These are phyloP conservation scores for Cyclotella sp. DNA, from an alignment of 108 stramenopile species.

Conservation along the genomic window DNA sequence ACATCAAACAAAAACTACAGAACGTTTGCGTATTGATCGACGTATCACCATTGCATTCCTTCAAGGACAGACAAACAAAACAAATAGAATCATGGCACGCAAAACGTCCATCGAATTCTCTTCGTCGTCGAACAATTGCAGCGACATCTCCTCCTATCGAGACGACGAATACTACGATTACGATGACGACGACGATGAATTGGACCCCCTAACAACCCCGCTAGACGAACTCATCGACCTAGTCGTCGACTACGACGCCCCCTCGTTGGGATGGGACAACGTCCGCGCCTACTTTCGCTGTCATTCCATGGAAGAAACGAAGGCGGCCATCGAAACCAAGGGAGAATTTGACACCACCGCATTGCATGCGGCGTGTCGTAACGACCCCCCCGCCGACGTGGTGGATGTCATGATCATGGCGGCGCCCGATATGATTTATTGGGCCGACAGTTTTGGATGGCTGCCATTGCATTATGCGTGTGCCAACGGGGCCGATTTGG, in stretches of 20 bases:
- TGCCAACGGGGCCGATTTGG: conserved; percentile 73
- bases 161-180: too few relatives aligned
- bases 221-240: conserved; percentile 23
- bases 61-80: too few relatives aligned
- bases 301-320: conserved; percentile 58
- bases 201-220: background rate
- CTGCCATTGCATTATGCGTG: conserved; percentile 83
- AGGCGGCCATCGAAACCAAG: conserved; percentile 59
- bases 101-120: too few relatives aligned
- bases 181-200: too few relatives aligned
- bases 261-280: conserved; percentile 53
- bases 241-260: conserved; percentile 24
- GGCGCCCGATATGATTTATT: conserved; percentile 63
- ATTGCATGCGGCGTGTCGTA: conserved; percentile 76
- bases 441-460: conserved; percentile 77
- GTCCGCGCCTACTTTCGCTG: conserved; percentile 70
- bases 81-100: too few relatives aligned
- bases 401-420: conserved; percentile 60
- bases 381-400: conserved; percentile 70
- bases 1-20: too few relatives aligned
- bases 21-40: too few relatives aligned
- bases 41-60: too few relatives aligned
- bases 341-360: conserved; percentile 70
- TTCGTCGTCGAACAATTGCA: too few relatives aligned
- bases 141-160: too few relatives aligned